Percentiles rank a stretch among this genome's conserved stretches.
Evolutionary conservation across 441 rosid species (phyloP).

Genomic region (Pelargonium myrrhifolium): DNA sequence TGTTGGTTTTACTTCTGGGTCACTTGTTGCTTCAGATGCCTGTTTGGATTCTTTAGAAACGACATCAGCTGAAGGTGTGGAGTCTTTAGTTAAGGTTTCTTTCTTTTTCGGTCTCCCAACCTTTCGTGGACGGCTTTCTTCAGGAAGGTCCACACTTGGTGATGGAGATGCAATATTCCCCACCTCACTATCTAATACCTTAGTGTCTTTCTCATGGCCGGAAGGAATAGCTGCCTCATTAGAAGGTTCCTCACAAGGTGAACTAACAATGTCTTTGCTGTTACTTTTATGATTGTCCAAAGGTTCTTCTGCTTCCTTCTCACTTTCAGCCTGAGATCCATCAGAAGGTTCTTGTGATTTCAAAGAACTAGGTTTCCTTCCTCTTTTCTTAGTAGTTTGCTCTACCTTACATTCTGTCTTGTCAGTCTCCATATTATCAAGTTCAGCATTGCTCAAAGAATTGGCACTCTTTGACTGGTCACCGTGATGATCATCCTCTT

Average conservation of each 20-base stretch:
- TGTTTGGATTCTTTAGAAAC: slow-evolving; percentile 26
- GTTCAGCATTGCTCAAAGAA: slow-evolving; percentile 28
- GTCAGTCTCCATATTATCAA: slow-evolving; percentile 24
- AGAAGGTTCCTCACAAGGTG: slow-evolving; percentile 31
- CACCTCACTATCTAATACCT: slow-evolving; percentile 30
- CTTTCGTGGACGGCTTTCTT: slow-evolving; percentile 1
- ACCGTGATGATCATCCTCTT: slow-evolving; percentile 30
- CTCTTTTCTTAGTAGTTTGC: slow-evolving; percentile 30
- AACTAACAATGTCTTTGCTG: slow-evolving; percentile 31
- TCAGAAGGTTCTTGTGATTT: slow-evolving; percentile 39
- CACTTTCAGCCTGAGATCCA: slow-evolving; percentile 33
- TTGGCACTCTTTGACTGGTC: slow-evolving; percentile 32
- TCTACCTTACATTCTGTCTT: slow-evolving; percentile 33
- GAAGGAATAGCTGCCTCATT: slow-evolving; percentile 33
- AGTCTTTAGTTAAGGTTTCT: slow-evolving; percentile 38
- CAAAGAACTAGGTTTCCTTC: slow-evolving; percentile 29
- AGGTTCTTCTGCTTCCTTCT: slow-evolving; percentile 32
- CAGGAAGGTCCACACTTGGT: slow-evolving; percentile 9
- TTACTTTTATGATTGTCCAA: slow-evolving; percentile 28
- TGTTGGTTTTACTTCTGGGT: slow-evolving; percentile 45
- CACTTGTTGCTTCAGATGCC: slow-evolving; percentile 42
- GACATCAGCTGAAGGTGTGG: slow-evolving; percentile 35
- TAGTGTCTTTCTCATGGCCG: slow-evolving; percentile 44
- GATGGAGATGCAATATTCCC: slow-evolving; percentile 6
- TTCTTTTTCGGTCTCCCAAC: slow-evolving; percentile 41